phyloP scores from a whole-genome alignment of 306 rosid species.

The Cotoneaster glaucophyllus region DNA sequence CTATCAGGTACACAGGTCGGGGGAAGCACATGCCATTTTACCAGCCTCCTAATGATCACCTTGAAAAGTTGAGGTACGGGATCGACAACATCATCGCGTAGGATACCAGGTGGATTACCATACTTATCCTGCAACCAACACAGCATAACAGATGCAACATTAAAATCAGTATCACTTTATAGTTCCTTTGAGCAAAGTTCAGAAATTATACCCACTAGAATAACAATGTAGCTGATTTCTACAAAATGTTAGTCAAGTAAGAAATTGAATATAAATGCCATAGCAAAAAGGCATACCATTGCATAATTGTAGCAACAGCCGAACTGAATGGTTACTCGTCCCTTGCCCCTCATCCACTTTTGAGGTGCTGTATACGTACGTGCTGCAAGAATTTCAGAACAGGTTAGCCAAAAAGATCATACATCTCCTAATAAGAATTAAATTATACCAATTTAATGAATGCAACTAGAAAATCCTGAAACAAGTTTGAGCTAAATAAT shows the following conservation, averaged over 20 bases:
- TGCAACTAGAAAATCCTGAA: neutral
- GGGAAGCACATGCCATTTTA: constrained; percentile 89
- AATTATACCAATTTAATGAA: neutral
- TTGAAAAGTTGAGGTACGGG: constrained; percentile 83
- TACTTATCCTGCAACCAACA: constrained; percentile 64
- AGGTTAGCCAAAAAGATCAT: constrained; percentile 10
- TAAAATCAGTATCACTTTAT: constrained; percentile 2
- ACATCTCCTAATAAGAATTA: neutral
- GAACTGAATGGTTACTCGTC: constrained; percentile 84
- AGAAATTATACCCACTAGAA: neutral
- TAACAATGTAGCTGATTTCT: neutral
- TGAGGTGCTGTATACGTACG: constrained; percentile 81
- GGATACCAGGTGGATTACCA: constrained; percentile 91
- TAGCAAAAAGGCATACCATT: constrained; percentile 37
- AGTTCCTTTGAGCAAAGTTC: neutral
- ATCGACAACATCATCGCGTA: constrained; percentile 46
- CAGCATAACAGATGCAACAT: neutral
- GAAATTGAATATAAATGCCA: neutral
- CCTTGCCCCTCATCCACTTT: constrained; percentile 98
- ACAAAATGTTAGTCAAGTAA: constrained; percentile 1
- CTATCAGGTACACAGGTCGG: constrained; percentile 89
- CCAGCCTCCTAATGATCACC: constrained; percentile 84
- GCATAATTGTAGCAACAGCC: constrained; percentile 98
- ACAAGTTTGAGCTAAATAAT: neutral
- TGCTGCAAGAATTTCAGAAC: constrained; percentile 42